Evolutionary conservation across 352 stramenopile genomes (phyloP).

Genomic region (Globisporangium cylindrosporum): DNA sequence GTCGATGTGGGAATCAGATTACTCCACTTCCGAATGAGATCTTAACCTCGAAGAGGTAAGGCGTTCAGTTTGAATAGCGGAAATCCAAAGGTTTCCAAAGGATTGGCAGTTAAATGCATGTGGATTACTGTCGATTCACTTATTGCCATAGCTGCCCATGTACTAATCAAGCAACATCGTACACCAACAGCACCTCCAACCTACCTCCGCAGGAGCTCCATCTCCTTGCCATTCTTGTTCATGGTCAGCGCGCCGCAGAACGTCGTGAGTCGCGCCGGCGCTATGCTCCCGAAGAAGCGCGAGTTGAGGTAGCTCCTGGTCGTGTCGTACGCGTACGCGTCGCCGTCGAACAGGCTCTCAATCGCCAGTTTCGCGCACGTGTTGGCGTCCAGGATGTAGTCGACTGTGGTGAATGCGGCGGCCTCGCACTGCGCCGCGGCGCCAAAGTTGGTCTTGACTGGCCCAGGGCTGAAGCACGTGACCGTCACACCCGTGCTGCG

Average conservation of each 20-base stretch:
- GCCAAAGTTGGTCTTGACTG: conserved; percentile 67
- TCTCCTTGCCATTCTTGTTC: background rate
- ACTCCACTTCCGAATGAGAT: too few species aligned
- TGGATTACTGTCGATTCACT: too few species aligned
- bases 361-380: conserved; percentile 14
- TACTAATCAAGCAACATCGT: background rate
- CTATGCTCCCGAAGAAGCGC: background rate
- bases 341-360: conserved; percentile 17
- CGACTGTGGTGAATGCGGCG: conserved; percentile 16
- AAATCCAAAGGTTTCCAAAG: too few species aligned
- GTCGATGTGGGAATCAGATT: too few species aligned
- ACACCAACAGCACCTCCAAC: background rate
- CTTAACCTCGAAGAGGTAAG: too few species aligned
- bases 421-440: conserved; percentile 32
- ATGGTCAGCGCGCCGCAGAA: conserved; percentile 5
- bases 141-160: too few species aligned
- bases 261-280: conserved; percentile 1
- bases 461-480: conserved; percentile 62
- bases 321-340: conserved; percentile 45
- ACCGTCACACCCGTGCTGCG: conserved; percentile 54
- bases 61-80: too few species aligned
- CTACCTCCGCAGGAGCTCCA: background rate
- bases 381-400: background rate
- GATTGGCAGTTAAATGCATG: too few species aligned
- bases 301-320: conserved; percentile 22